Evolutionary conservation across 352 stramenopile species (phyloP).

Genomic region (Phytophthora palmivora): DNA sequence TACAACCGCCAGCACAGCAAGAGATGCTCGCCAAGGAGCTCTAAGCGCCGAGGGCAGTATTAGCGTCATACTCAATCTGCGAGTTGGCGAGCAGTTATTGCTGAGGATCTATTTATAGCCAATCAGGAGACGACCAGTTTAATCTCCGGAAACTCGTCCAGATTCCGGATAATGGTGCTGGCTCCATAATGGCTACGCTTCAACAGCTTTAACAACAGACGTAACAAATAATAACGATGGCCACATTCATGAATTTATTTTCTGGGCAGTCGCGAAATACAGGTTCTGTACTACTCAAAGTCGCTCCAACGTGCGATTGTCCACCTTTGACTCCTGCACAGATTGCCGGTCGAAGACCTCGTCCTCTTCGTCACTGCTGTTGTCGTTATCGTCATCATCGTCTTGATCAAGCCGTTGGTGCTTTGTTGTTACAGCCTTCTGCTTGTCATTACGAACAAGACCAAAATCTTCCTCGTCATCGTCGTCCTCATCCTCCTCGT

Average conservation of each 20-base stretch:
- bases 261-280: slow-evolving; percentile 15
- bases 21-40: slow-evolving; percentile 20
- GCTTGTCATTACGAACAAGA: slow-evolving; percentile 42
- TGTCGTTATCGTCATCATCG: slow-evolving; percentile 43
- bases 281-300: slow-evolving; percentile 41
- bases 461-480: slow-evolving; percentile 71
- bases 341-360: slow-evolving; percentile 72
- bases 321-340: slow-evolving; percentile 53
- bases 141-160: neutral
- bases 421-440: slow-evolving; percentile 38
- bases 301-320: slow-evolving; percentile 62
- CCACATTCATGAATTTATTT: slow-evolving; percentile 28
- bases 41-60: neutral
- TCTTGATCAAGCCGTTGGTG: slow-evolving; percentile 46
- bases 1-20: slow-evolving; percentile 10
- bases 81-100: slow-evolving; percentile 6
- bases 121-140: slow-evolving; percentile 1
- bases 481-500: slow-evolving; percentile 72
- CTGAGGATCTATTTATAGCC: slow-evolving; percentile 26
- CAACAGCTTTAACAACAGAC: neutral
- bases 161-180: slow-evolving; percentile 13
- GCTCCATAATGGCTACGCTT: slow-evolving; percentile 9
- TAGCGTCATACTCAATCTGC: slow-evolving; percentile 1
- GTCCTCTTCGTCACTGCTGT: slow-evolving; percentile 70
- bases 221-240: too few relatives aligned